Conservation (phyloP, 805 yeast genomes). For the Cyberlindnera saturnus region DNA sequence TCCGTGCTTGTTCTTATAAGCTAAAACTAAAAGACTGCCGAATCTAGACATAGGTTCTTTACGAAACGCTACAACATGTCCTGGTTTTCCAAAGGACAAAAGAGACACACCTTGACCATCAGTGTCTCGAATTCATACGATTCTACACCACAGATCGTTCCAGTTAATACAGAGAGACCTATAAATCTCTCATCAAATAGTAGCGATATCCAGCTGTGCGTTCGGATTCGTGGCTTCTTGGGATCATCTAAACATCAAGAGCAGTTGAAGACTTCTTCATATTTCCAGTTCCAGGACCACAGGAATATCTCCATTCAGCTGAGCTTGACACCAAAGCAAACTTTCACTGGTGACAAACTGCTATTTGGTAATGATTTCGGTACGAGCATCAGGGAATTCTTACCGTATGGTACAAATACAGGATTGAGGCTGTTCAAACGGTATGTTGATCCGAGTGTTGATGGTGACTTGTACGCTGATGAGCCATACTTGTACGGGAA, state of each 20-base stretch:
- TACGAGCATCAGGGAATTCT: conserved; percentile 47
- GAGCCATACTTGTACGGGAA: conserved; percentile 60
- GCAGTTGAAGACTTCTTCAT: conserved; percentile 17
- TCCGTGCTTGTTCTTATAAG: no score
- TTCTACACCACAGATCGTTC: conserved; percentile 25
- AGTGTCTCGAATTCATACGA: conserved; percentile 9
- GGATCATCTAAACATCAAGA: conserved; percentile 31
- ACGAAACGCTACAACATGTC: not conserved
- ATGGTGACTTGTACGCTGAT: conserved; percentile 55
- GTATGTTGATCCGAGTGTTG: conserved; percentile 58
- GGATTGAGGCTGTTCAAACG: conserved; percentile 53
- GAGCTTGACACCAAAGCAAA: conserved; percentile 34
- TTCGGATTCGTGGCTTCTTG: conserved; percentile 42
- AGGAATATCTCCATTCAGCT: conserved; percentile 32
- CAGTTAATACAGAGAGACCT: conserved; percentile 38
- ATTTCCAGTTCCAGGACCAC: conserved; percentile 20
- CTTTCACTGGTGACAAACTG: conserved; percentile 45
- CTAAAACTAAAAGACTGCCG: no score
- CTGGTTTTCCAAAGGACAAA: not conserved
- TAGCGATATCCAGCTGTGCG: conserved; percentile 33
- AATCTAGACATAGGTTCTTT: no score
- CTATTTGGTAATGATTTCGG: conserved; percentile 68
- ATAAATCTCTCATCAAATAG: conserved; percentile 31
- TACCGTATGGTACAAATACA: conserved; percentile 50
- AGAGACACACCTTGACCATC: conserved; percentile 1